Conservation (phyloP, 2,329 filamentous ascomycete species). For the Trichoderma gracile region DNA sequence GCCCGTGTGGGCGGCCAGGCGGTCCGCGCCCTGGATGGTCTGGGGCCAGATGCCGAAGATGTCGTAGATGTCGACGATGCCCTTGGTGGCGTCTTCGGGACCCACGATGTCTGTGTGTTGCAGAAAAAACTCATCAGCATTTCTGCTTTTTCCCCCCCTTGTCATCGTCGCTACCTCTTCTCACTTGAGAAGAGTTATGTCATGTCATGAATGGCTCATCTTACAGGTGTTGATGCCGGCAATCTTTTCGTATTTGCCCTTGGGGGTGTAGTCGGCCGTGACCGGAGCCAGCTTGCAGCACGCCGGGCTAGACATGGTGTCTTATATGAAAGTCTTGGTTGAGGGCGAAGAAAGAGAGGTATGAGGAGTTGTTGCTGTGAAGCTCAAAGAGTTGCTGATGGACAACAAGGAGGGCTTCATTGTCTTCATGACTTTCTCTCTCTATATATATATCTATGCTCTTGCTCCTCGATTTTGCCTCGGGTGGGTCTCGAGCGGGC, state of each 20-base stretch:
- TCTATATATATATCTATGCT: constrained; percentile 7
- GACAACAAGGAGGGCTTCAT: not conserved
- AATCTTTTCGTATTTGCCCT: constrained; percentile 45
- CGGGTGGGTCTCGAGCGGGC: not conserved
- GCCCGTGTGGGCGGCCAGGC: constrained; percentile 41
- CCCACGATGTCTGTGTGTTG: constrained; percentile 40
- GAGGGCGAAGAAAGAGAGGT: not conserved
- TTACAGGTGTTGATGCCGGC: constrained; percentile 47
- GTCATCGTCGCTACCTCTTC: not conserved
- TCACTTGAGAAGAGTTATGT: too few relatives aligned
- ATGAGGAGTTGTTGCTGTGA: not conserved
- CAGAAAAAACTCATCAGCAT: too few relatives aligned
- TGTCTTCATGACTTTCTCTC: too few relatives aligned
- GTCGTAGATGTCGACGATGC: constrained; percentile 50
- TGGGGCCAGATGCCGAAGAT: constrained; percentile 49
- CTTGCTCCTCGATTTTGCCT: not conserved
- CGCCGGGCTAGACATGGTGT: constrained; percentile 28
- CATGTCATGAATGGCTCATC: too few relatives aligned
- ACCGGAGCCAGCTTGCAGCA: constrained; percentile 42
- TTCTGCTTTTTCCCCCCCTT: not conserved
- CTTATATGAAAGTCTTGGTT: not conserved
- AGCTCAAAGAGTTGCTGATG: not conserved
- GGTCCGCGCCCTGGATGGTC: constrained; percentile 51
- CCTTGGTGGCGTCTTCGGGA: constrained; percentile 38
- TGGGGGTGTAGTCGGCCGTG: constrained; percentile 42